Evolutionary conservation across 2,329 filamentous ascomycete species (phyloP).

Genomic region (Aureobasidium leucospermi): DNA sequence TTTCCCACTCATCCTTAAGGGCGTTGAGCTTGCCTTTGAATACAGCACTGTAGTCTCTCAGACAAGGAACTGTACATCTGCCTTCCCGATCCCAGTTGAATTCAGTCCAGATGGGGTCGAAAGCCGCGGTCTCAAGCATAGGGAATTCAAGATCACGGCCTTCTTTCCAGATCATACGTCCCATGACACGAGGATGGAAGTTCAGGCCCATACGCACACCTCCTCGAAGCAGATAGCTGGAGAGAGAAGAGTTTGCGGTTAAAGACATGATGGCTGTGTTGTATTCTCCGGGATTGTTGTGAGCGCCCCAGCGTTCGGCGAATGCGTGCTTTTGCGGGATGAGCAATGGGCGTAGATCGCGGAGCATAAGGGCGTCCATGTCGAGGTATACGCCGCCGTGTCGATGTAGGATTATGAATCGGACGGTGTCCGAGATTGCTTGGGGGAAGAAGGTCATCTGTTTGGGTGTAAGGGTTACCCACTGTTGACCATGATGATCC

Average conservation of each 20-base stretch:
- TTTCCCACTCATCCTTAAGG: slow-evolving; percentile 47
- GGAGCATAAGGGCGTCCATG: slow-evolving; percentile 49
- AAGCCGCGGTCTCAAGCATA: slow-evolving; percentile 52
- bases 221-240: slow-evolving; percentile 48
- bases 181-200: slow-evolving; percentile 49
- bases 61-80: slow-evolving; percentile 47
- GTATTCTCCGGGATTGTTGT: slow-evolving; percentile 44
- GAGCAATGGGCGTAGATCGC: slow-evolving; percentile 48
- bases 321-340: slow-evolving; percentile 46
- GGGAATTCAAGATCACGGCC: slow-evolving; percentile 45
- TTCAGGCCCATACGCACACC: slow-evolving; percentile 52
- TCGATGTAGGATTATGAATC: slow-evolving; percentile 48
- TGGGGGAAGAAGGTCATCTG: slow-evolving; percentile 53
- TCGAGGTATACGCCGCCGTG: slow-evolving; percentile 50
- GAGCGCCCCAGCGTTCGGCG: slow-evolving; percentile 49
- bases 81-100: slow-evolving; percentile 48
- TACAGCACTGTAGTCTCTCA: slow-evolving; percentile 46
- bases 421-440: slow-evolving; percentile 49
- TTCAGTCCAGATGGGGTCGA: slow-evolving; percentile 52
- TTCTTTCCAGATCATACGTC: slow-evolving; percentile 51
- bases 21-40: slow-evolving; percentile 43
- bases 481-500: slow-evolving; percentile 44
- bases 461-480: slow-evolving; percentile 46
- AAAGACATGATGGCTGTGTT: slow-evolving; percentile 52
- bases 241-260: slow-evolving; percentile 48